Base-by-base conservation (phyloP, 2,329 filamentous ascomycete species). In the Pezicula neosporulosa region DNA sequence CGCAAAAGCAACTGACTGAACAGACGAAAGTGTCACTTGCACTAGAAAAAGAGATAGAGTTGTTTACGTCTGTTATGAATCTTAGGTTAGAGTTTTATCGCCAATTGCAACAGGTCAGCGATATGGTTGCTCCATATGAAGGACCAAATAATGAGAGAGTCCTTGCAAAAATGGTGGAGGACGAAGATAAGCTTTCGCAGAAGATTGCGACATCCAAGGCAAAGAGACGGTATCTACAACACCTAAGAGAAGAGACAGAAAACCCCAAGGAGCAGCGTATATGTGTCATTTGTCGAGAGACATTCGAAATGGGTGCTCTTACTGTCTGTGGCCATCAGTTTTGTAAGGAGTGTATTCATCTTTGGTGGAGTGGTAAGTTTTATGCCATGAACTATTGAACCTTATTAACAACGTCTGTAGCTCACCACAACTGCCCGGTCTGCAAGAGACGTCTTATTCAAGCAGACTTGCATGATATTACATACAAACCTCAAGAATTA, bases 311-410 rank as follows among this genome's bases (percentile, higher is more conserved):
- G n/a, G 93, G 93, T 48, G 82, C 88, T 48, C 75, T 93, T 55
- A 97, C 93, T 0, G 80, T 90, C 1, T 97, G 94, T 66, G 93
- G 93, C 0, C 94, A 99, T 65, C 83, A 90, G 57, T 97, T 91
- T 66, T 97, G 93, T 73, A 91, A 90, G 62, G 87, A 90, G 27
- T 97, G 94, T 68, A 86, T 97, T 59, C 76, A 77, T 36, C 60
- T 83, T 12, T 97, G 94, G 94, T 90, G 87, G 73, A 77, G 74
- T 51, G 38, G 59, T 61, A 52, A 54, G 59, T 54, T 38, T 8
- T 27, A 45, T 37, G 16, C 24, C 10, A 15, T 19, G 9, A 44
- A 12, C 19, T 8, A 12, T 16, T 21, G 35, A 16, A 19, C 10
- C 15, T 38, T 36, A 13, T 38, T 51, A 42, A 53, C 48, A 35